Conservation (phyloP, 2,329 filamentous ascomycete genomes). For the Cordyceps tenuipes region DNA sequence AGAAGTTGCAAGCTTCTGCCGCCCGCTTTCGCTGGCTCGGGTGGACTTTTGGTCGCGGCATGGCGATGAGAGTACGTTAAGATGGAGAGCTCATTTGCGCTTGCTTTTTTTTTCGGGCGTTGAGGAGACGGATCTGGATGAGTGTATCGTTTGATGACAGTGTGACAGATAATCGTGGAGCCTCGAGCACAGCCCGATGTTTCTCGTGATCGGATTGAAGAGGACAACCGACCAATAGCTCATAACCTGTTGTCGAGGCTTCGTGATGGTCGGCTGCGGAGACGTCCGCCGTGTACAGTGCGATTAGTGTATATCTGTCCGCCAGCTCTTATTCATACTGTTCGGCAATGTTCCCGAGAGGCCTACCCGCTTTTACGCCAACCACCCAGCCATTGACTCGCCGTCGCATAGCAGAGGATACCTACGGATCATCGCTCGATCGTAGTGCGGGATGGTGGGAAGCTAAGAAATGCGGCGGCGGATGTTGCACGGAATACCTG, state of each 20-base stretch:
- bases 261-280: background rate
- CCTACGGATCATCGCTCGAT: background rate
- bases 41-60: conserved; percentile 44
- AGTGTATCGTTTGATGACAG: background rate
- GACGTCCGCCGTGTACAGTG: background rate
- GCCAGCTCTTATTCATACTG: background rate
- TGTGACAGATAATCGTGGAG: no score
- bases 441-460: background rate
- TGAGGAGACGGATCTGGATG: background rate
- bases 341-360: conserved; percentile 9
- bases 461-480: background rate
- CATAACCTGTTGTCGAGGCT: background rate
- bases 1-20: conserved; percentile 39
- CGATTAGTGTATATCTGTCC: background rate
- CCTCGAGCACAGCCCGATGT: background rate
- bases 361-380: background rate
- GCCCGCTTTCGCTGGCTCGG: conserved; percentile 40
- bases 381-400: no score
- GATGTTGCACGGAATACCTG: background rate
- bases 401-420: conserved; percentile 6
- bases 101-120: no score
- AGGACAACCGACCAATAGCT: background rate
- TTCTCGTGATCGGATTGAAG: background rate
- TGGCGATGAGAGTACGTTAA: conserved; percentile 16
- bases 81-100: background rate